Evolutionary conservation across 1,284 basidiomycete species (phyloP).

Genomic region (Sanghuangporus sanghuang): DNA sequence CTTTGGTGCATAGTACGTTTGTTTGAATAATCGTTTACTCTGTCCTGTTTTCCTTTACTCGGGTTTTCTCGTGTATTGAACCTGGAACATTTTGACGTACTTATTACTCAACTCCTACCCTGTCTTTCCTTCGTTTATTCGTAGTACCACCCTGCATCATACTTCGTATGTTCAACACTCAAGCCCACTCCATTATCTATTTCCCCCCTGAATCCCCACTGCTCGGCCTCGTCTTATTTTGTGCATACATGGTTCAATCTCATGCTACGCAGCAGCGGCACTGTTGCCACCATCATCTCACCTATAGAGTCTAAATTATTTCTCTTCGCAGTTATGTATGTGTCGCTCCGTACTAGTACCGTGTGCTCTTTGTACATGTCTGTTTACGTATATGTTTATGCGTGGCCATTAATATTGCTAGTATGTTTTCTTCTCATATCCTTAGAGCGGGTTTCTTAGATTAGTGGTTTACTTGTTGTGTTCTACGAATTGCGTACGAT

Average conservation of each 20-base stretch:
- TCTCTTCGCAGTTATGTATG: too few relatives aligned
- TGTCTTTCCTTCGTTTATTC: neutral
- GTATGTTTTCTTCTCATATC: too few relatives aligned
- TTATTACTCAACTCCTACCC: neutral
- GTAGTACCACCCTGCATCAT: neutral
- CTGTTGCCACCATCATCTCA: too few relatives aligned
- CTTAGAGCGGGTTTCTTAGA: too few relatives aligned
- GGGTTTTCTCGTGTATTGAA: neutral
- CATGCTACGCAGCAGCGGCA: neutral
- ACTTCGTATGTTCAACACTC: too few relatives aligned
- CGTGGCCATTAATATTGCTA: too few relatives aligned
- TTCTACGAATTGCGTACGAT: too few relatives aligned
- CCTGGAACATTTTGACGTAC: neutral
- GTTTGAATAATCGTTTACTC: neutral
- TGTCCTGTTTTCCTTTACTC: neutral
- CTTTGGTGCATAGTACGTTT: neutral
- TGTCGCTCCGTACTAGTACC: too few relatives aligned
- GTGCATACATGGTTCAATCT: neutral
- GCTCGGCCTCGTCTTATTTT: neutral
- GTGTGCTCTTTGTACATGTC: too few relatives aligned
- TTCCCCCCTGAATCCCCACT: neutral
- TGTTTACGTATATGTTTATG: too few relatives aligned
- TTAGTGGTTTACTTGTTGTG: too few relatives aligned
- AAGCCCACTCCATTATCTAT: neutral
- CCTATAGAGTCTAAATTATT: too few relatives aligned